Conservation (phyloP, 2,329 filamentous ascomycete species). For the Pseudopithomyces maydicus region DNA sequence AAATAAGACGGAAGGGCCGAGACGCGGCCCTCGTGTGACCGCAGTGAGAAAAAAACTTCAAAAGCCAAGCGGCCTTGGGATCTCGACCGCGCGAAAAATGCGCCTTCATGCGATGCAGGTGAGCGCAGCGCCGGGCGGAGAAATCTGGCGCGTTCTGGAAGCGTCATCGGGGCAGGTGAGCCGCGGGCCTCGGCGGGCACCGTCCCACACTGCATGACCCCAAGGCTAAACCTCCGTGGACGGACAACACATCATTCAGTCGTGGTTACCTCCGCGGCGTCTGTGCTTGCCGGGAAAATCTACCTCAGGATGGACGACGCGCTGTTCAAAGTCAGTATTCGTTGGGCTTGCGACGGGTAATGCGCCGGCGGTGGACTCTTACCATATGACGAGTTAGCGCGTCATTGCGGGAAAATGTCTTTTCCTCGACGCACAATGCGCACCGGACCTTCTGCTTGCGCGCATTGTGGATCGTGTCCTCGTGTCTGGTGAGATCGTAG, state of each 20-base stretch:
- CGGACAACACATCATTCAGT: conserved; percentile 21
- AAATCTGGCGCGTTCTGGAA: conserved; percentile 30
- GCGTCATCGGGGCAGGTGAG: conserved; percentile 10
- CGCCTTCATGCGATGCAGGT: conserved; percentile 2
- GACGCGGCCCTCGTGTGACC: neutral
- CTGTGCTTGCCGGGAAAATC: conserved; percentile 74
- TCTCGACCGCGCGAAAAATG: neutral
- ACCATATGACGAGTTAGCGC: conserved; percentile 88
- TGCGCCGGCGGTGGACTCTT: conserved; percentile 26
- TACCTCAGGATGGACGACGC: conserved; percentile 89
- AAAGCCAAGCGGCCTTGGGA: neutral
- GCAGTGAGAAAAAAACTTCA: neutral
- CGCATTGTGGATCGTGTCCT: conserved; percentile 96
- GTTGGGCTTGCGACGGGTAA: conserved; percentile 13
- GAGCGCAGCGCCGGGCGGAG: conserved; percentile 19
- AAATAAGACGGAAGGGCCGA: neutral
- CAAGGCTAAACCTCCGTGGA: conserved; percentile 10
- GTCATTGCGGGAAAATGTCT: conserved; percentile 95
- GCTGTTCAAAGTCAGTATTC: conserved; percentile 42
- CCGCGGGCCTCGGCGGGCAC: conserved; percentile 20
- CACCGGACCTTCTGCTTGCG: conserved; percentile 95
- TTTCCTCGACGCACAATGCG: conserved; percentile 90
- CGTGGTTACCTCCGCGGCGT: conserved; percentile 46
- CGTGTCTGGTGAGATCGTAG: conserved; percentile 94
- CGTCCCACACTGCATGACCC: neutral